These are phyloP conservation scores for Hypsizygus marmoreus DNA, from an alignment of 768 basidiomycete species.

Conservation along the genomic window DNA sequence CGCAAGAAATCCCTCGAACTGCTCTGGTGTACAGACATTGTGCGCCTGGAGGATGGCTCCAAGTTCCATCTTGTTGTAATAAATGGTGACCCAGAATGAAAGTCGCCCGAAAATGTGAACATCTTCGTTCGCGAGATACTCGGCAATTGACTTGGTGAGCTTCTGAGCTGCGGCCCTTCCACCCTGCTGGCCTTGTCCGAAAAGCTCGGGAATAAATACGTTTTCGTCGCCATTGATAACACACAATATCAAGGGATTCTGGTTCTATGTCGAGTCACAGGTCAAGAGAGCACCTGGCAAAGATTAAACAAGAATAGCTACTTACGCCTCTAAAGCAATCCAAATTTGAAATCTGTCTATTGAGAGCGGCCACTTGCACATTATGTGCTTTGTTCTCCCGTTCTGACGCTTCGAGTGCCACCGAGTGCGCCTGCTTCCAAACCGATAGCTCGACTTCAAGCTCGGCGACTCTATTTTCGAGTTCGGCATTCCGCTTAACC, in stretches of 20 bases:
- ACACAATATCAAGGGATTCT: slow-evolving; percentile 71
- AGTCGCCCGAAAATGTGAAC: slow-evolving; percentile 62
- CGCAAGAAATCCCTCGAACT: slow-evolving; percentile 68
- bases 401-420: slow-evolving; percentile 61
- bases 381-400: slow-evolving; percentile 69
- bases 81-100: slow-evolving; percentile 77
- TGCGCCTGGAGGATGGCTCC: slow-evolving; percentile 50
- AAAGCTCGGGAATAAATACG: slow-evolving; percentile 60
- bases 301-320: background rate
- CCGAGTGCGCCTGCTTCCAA: slow-evolving; percentile 72
- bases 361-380: slow-evolving; percentile 63
- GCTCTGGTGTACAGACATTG: slow-evolving; percentile 61
- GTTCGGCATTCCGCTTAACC: slow-evolving; percentile 60
- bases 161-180: slow-evolving; percentile 65
- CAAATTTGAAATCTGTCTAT: slow-evolving; percentile 61
- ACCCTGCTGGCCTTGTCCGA: slow-evolving; percentile 65
- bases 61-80: slow-evolving; percentile 63
- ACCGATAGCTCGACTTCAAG: slow-evolving; percentile 69
- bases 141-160: slow-evolving; percentile 69
- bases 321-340: slow-evolving; percentile 49
- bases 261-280: slow-evolving; percentile 47
- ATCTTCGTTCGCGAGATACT: slow-evolving; percentile 64
- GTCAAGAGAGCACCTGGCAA: slow-evolving; percentile 1
- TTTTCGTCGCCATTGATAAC: slow-evolving; percentile 74
- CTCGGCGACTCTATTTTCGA: slow-evolving; percentile 66